A percentile compares a stretch with the other conserved stretches of the same genome.
Conservation (phyloP, 345 rosid genomes). For the Melaleuca quinquenervia region DNA sequence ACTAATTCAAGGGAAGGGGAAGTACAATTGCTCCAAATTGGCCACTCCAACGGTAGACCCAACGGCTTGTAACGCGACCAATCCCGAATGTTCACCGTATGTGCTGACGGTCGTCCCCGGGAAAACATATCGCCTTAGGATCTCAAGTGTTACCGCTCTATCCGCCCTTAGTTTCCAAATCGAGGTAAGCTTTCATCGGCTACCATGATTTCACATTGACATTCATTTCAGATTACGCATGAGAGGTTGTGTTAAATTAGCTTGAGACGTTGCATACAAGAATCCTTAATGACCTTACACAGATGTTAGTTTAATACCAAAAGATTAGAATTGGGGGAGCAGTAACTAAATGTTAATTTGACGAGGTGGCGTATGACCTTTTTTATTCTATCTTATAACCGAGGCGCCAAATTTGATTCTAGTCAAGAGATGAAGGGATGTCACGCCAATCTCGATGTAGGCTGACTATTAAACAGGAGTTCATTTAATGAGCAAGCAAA, state of each 20-base stretch:
- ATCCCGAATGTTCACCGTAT: slow-evolving; percentile 50
- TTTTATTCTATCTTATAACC: not conserved
- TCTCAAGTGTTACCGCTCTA: slow-evolving; percentile 53
- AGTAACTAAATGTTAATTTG: not conserved
- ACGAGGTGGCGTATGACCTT: no score
- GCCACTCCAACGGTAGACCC: slow-evolving; percentile 11
- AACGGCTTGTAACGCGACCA: slow-evolving; percentile 31
- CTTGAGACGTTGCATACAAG: not conserved
- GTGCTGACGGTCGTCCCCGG: slow-evolving; percentile 38
- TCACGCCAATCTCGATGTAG: not conserved
- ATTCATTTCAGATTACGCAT: not conserved
- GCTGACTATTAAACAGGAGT: not conserved
- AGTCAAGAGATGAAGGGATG: slow-evolving; percentile 13
- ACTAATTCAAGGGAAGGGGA: slow-evolving; percentile 69
- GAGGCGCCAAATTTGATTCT: not conserved
- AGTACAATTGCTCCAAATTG: slow-evolving; percentile 39
- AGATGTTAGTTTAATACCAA: not conserved
- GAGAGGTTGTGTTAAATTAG: not conserved
- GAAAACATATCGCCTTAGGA: slow-evolving; percentile 53
- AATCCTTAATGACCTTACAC: not conserved
- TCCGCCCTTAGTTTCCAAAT: slow-evolving; percentile 84
- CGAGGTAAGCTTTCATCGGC: slow-evolving; percentile 23
- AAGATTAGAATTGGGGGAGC: not conserved
- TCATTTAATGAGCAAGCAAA: not conserved
- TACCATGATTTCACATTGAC: not conserved